Evolutionary conservation across 2,329 filamentous ascomycete species (phyloP).

Genomic region (Tolypocladium ophioglossoides): DNA sequence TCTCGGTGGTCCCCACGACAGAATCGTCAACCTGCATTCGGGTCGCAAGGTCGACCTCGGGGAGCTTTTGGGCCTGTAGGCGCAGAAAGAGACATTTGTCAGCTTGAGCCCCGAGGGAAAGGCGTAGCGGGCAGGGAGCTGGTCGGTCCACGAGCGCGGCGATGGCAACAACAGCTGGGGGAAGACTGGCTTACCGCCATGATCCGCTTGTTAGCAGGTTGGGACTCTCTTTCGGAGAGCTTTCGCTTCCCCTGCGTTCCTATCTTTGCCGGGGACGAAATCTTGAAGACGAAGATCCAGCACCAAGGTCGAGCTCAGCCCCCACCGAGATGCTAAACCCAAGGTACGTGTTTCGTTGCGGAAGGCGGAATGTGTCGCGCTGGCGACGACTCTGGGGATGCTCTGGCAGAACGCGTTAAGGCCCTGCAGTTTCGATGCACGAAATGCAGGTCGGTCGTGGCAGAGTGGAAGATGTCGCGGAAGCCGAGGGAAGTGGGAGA

Average conservation of each 20-base stretch:
- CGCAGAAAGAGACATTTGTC: constrained; percentile 4
- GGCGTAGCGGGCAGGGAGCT: neutral
- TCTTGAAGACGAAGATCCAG: constrained; percentile 23
- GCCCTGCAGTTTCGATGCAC: neutral
- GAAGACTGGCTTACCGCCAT: constrained; percentile 46
- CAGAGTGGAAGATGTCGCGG: neutral
- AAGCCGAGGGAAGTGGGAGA: neutral
- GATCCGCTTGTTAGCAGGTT: constrained; percentile 45
- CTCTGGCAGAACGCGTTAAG: neutral
- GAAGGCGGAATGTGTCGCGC: neutral
- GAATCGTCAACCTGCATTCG: constrained; percentile 57
- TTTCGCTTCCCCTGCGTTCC: constrained; percentile 59
- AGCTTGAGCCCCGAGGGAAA: neutral
- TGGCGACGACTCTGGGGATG: neutral
- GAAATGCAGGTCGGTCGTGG: neutral
- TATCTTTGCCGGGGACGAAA: constrained; percentile 19
- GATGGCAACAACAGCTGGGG: neutral
- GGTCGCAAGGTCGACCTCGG: constrained; percentile 52
- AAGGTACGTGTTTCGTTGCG: neutral
- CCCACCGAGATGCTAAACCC: neutral
- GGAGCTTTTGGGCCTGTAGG: constrained; percentile 38
- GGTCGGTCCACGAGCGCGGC: neutral
- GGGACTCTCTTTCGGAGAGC: constrained; percentile 49
- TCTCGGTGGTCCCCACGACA: constrained; percentile 43
- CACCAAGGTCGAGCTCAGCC: constrained; percentile 20